phyloP scores from a whole-genome alignment of 2,329 filamentous ascomycete genomes.

The Bipolaris cookei region DNA sequence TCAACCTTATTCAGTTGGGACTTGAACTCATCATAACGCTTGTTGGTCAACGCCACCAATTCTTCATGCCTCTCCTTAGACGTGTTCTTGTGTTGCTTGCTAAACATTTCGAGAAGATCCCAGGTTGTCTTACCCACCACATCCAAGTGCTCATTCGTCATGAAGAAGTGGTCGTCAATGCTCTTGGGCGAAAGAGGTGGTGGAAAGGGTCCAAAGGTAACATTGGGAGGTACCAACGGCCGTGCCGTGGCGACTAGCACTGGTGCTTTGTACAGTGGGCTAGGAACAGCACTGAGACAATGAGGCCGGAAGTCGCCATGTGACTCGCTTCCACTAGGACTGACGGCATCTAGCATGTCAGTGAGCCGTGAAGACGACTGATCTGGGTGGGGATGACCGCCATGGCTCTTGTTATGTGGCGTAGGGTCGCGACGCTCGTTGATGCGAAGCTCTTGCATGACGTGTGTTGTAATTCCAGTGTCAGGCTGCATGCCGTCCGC shows the following conservation, averaged over 20 bases:
- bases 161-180: constrained; percentile 44
- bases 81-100: constrained; percentile 18
- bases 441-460: constrained; percentile 32
- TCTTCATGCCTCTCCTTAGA: constrained; percentile 30
- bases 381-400: constrained; percentile 22
- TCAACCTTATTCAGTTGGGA: constrained; percentile 30
- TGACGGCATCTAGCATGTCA: constrained; percentile 35
- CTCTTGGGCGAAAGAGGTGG: constrained; percentile 18
- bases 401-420: constrained; percentile 1
- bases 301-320: constrained; percentile 28
- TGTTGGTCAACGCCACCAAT: constrained; percentile 25
- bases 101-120: constrained; percentile 29
- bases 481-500: constrained; percentile 8
- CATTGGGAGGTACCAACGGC: constrained; percentile 4
- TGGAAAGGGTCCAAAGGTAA: constrained; percentile 3
- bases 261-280: constrained; percentile 33
- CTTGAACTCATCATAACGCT: constrained; percentile 36
- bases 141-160: constrained; percentile 47
- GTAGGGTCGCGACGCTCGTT: constrained; percentile 8
- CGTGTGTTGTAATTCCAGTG: constrained; percentile 15
- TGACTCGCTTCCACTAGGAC: constrained; percentile 23
- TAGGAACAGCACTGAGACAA: constrained; percentile 41
- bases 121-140: constrained; percentile 37
- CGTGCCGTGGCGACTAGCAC: constrained; percentile 11
- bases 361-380: constrained; percentile 36